phyloP scores from a whole-genome alignment of 257 asterid genomes.

The Solanum ossicruentum region DNA sequence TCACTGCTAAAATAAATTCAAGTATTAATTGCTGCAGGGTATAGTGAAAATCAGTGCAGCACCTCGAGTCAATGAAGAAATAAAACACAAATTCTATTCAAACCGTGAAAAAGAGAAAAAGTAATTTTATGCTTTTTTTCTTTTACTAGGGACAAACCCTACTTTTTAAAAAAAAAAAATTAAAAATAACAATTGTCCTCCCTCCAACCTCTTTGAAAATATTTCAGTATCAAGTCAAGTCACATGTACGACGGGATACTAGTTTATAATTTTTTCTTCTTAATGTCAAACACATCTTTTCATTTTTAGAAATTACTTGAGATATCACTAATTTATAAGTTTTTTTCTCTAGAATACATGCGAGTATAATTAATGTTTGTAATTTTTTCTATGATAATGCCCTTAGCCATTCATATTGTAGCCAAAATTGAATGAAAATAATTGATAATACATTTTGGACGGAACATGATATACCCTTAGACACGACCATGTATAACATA shows the following conservation, averaged over 20 bases:
- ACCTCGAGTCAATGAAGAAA: slow-evolving; percentile 8
- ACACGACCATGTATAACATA: background rate
- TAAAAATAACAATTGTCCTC: background rate
- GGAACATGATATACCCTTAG: background rate
- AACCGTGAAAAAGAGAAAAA: background rate
- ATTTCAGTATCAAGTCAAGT: background rate
- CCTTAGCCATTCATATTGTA: background rate
- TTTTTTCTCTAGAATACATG: background rate
- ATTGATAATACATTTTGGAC: background rate
- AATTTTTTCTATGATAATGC: background rate
- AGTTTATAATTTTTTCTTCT: background rate
- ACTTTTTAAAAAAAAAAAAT: background rate
- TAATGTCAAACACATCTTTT: background rate
- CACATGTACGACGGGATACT: background rate
- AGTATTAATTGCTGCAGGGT: background rate
- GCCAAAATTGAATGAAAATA: background rate
- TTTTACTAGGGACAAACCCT: background rate
- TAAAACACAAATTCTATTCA: background rate
- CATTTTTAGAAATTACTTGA: background rate
- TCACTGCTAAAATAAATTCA: background rate
- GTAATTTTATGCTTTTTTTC: background rate
- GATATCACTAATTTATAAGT: background rate
- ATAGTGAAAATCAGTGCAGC: slow-evolving; percentile 5
- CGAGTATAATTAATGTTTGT: background rate
- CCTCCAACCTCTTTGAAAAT: background rate